Percentiles rank a stretch among this genome's conserved stretches.
Conservation (phyloP, 257 asterid genomes). For the Nicotiana tomentosiformis region DNA sequence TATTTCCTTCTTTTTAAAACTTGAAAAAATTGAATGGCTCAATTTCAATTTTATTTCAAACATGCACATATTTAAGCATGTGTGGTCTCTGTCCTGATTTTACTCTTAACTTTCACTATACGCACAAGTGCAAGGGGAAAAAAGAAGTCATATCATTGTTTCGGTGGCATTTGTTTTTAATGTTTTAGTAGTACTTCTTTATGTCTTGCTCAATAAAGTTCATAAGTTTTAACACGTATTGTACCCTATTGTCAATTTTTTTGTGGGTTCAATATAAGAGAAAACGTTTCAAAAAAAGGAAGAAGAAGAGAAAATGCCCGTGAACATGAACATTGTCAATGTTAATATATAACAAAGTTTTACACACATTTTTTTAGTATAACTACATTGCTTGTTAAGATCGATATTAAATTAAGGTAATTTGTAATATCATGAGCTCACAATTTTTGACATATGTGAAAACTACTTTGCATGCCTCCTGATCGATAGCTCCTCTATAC, state of each 20-base stretch:
- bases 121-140: neutral
- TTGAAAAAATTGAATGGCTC: neutral
- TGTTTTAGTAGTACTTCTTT: neutral
- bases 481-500: neutral
- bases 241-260: neutral
- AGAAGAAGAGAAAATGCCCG: neutral
- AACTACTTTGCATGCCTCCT: neutral
- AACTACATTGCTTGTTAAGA: neutral
- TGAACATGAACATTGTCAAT: neutral
- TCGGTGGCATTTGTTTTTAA: neutral
- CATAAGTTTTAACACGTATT: neutral
- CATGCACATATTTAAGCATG: neutral
- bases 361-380: neutral
- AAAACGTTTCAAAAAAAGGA: too few relatives aligned
- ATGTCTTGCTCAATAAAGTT: constrained; percentile 6
- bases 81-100: neutral
- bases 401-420: neutral
- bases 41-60: neutral
- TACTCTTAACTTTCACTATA: neutral
- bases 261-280: neutral
- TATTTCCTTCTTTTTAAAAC: neutral
- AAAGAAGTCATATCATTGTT: neutral
- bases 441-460: neutral
- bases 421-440: neutral
- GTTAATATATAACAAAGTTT: neutral